A percentile compares a stretch with the other conserved stretches of the same genome.
These are phyloP conservation scores for Fusarium nelsonii DNA, from an alignment of 2,329 filamentous ascomycete genomes.

Conservation along the genomic window DNA sequence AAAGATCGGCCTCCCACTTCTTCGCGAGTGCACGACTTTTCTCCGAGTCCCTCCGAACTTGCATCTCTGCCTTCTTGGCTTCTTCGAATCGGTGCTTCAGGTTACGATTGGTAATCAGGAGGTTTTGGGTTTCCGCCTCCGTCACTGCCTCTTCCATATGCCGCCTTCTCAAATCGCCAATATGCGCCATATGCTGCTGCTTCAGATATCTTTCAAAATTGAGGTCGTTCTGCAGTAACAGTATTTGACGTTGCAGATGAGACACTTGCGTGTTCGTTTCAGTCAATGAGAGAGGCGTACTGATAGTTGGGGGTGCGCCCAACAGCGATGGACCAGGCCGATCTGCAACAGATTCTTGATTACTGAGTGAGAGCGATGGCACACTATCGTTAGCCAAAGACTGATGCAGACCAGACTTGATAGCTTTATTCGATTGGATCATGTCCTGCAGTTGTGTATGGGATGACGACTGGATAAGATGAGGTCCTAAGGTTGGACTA, in stretches of 20 bases:
- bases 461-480: constrained; percentile 61
- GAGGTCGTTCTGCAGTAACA: constrained; percentile 81
- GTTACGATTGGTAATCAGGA: constrained; percentile 80
- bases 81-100: constrained; percentile 80
- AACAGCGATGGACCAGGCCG: constrained; percentile 49
- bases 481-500: constrained; percentile 72
- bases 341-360: constrained; percentile 61
- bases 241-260: constrained; percentile 78
- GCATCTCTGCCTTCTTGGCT: constrained; percentile 76
- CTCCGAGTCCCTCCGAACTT: constrained; percentile 78
- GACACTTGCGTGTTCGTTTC: constrained; percentile 58
- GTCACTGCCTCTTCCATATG: constrained; percentile 81
- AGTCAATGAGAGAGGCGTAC: constrained; percentile 49
- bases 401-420: constrained; percentile 68
- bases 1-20: constrained; percentile 81
- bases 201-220: constrained; percentile 88
- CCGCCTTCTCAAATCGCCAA: constrained; percentile 80
- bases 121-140: constrained; percentile 84
- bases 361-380: constrained; percentile 64
- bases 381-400: constrained; percentile 70
- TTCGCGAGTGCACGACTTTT: constrained; percentile 78
- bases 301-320: constrained; percentile 47
- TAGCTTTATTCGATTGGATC: constrained; percentile 69
- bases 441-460: constrained; percentile 71
- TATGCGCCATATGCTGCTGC: constrained; percentile 84